phyloP scores from a whole-genome alignment of 2,329 filamentous ascomycete species.

The Sarocladium brachiariae region DNA sequence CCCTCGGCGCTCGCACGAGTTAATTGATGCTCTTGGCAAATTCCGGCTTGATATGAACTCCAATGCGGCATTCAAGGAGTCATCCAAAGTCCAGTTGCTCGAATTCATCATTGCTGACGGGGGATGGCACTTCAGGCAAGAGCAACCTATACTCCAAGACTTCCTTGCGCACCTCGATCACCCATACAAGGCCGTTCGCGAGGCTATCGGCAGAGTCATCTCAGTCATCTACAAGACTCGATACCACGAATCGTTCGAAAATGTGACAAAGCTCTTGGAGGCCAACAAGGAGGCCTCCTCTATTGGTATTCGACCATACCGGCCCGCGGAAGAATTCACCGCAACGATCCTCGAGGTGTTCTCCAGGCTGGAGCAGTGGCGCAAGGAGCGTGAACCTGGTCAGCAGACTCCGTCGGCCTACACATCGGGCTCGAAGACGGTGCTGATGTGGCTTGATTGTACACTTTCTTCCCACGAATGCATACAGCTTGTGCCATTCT shows the following conservation, averaged over 20 bases:
- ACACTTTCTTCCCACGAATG: conserved; percentile 90
- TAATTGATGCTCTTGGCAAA: conserved; percentile 72
- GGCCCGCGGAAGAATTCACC: conserved; percentile 67
- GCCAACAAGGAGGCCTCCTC: conserved; percentile 74
- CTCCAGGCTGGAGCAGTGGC: conserved; percentile 75
- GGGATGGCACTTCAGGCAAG: conserved; percentile 93
- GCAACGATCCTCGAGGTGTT: conserved; percentile 71
- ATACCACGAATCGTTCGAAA: conserved; percentile 88
- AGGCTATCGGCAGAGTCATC: conserved; percentile 86
- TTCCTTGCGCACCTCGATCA: conserved; percentile 91
- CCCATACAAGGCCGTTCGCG: conserved; percentile 94
- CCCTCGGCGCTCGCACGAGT: conserved; percentile 77
- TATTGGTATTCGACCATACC: conserved; percentile 78
- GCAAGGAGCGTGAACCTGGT: conserved; percentile 72
- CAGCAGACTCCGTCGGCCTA: conserved; percentile 92
- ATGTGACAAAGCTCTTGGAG: conserved; percentile 67
- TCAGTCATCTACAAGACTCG: conserved; percentile 83
- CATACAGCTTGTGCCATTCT: conserved; percentile 83
- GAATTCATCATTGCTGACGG: conserved; percentile 81
- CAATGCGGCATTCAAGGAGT: conserved; percentile 98
- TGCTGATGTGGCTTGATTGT: conserved; percentile 88
- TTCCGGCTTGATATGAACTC: conserved; percentile 92
- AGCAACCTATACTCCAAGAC: conserved; percentile 80
- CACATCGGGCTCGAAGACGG: conserved; percentile 92
- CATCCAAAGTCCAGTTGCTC: conserved; percentile 86